These are phyloP conservation scores for Leccinum variicolor DNA, from an alignment of 768 basidiomycete genomes.

Conservation along the genomic window DNA sequence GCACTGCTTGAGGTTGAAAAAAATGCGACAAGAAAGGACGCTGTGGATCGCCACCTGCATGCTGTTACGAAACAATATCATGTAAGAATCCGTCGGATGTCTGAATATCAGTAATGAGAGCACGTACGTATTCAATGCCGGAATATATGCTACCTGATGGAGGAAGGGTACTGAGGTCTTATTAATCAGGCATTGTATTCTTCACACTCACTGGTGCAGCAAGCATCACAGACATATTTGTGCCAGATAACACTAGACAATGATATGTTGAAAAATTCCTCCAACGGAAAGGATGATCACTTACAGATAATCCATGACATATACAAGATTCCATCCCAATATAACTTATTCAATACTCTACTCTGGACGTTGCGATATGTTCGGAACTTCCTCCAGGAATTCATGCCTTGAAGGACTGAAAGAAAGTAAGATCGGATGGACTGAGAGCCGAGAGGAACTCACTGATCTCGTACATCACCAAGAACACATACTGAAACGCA, in stretches of 20 bases:
- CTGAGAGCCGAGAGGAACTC: neutral
- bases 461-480: slow-evolving; percentile 24
- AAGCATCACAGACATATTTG: slow-evolving; percentile 13
- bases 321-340: slow-evolving; percentile 30
- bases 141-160: slow-evolving; percentile 11
- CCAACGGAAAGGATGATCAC: neutral
- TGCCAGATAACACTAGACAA: slow-evolving; percentile 10
- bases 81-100: neutral
- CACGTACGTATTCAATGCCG: slow-evolving; percentile 23
- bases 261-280: neutral
- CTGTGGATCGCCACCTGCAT: slow-evolving; percentile 28
- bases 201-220: slow-evolving; percentile 18
- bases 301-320: slow-evolving; percentile 24
- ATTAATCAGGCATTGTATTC: neutral
- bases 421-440: neutral
- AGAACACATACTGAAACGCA: slow-evolving; percentile 11
- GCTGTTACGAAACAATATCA: slow-evolving; percentile 3
- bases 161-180: neutral
- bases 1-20: slow-evolving; percentile 14
- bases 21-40: slow-evolving; percentile 15
- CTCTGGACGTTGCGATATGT: slow-evolving; percentile 19
- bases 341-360: slow-evolving; percentile 17
- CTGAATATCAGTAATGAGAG: neutral
- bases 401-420: slow-evolving; percentile 25
- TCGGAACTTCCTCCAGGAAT: slow-evolving; percentile 21